These are phyloP conservation scores for Microdochium nivale DNA, from an alignment of 2,329 filamentous ascomycete genomes.

Conservation along the genomic window DNA sequence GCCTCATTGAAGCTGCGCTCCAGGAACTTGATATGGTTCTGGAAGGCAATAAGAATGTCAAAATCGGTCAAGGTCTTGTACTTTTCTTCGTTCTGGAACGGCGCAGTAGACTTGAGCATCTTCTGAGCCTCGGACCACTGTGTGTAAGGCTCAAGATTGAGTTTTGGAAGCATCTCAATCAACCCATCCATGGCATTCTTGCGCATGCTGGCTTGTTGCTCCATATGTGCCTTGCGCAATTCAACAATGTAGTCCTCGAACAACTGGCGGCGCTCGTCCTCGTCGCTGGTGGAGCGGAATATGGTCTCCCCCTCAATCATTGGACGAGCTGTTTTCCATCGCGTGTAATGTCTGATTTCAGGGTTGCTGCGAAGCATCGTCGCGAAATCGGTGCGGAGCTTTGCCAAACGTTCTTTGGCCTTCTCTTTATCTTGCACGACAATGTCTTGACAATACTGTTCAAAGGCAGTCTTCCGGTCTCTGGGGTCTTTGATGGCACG, in stretches of 20 bases:
- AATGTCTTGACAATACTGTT: conserved; percentile 89
- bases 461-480: conserved; percentile 83
- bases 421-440: conserved; percentile 88
- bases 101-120: conserved; percentile 67
- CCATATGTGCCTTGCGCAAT: conserved; percentile 71
- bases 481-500: conserved; percentile 87
- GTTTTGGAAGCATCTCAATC: conserved; percentile 64
- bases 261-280: conserved; percentile 77
- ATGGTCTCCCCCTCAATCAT: conserved; percentile 94
- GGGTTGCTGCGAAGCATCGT: conserved; percentile 94
- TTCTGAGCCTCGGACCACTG: conserved; percentile 87
- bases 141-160: conserved; percentile 87
- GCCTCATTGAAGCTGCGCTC: conserved; percentile 88
- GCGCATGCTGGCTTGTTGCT: conserved; percentile 63
- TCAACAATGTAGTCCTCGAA: conserved; percentile 90
- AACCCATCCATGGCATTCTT: conserved; percentile 82
- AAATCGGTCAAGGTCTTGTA: conserved; percentile 79
- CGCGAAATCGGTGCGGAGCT: conserved; percentile 87
- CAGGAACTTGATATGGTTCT: conserved; percentile 87
- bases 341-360: conserved; percentile 93
- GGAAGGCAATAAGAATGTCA: conserved; percentile 87
- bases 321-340: conserved; percentile 91
- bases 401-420: conserved; percentile 85
- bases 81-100: conserved; percentile 73
- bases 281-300: conserved; percentile 83